These are phyloP conservation scores for Pseudomassariella vexata DNA, from an alignment of 2,329 filamentous ascomycete genomes.

Conservation along the genomic window DNA sequence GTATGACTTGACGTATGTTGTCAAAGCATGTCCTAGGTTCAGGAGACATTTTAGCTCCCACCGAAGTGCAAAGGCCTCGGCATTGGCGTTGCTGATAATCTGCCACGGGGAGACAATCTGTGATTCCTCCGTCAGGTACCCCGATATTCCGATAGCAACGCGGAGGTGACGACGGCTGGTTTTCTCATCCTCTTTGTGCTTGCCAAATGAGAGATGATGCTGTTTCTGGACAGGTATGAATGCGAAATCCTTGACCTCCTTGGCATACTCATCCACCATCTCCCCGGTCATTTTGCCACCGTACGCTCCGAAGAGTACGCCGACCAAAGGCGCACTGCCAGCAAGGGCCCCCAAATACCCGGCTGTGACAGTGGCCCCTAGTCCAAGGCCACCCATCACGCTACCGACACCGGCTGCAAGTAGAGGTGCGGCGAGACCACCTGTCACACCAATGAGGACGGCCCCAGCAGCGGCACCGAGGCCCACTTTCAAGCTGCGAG, in stretches of 20 bases:
- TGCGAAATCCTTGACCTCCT: slow-evolving; percentile 83
- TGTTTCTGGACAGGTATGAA: slow-evolving; percentile 67
- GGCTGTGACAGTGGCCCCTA: slow-evolving; percentile 74
- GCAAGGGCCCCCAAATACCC: slow-evolving; percentile 76
- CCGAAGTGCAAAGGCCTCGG: slow-evolving; percentile 76
- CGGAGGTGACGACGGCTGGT: slow-evolving; percentile 62
- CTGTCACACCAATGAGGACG: slow-evolving; percentile 66
- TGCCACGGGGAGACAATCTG: slow-evolving; percentile 75
- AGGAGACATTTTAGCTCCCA: slow-evolving; percentile 77
- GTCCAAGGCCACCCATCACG: slow-evolving; percentile 69
- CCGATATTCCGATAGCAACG: slow-evolving; percentile 75
- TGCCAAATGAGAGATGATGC: slow-evolving; percentile 29
- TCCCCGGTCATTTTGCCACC: slow-evolving; percentile 75
- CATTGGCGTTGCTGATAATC: slow-evolving; percentile 58
- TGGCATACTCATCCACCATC: slow-evolving; percentile 81
- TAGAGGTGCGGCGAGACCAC: slow-evolving; percentile 72
- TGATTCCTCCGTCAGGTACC: slow-evolving; percentile 70
- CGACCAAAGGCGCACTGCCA: slow-evolving; percentile 72
- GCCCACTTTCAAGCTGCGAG: slow-evolving; percentile 68
- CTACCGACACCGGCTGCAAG: slow-evolving; percentile 76
- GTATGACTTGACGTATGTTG: slow-evolving; percentile 69
- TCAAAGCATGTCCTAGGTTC: slow-evolving; percentile 73
- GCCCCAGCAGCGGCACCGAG: slow-evolving; percentile 32
- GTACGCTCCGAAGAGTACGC: slow-evolving; percentile 83
- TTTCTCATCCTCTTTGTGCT: slow-evolving; percentile 37